Base-by-base conservation (phyloP, 371 early-diverging fungal genomes). In the Mucor ambiguus region DNA sequence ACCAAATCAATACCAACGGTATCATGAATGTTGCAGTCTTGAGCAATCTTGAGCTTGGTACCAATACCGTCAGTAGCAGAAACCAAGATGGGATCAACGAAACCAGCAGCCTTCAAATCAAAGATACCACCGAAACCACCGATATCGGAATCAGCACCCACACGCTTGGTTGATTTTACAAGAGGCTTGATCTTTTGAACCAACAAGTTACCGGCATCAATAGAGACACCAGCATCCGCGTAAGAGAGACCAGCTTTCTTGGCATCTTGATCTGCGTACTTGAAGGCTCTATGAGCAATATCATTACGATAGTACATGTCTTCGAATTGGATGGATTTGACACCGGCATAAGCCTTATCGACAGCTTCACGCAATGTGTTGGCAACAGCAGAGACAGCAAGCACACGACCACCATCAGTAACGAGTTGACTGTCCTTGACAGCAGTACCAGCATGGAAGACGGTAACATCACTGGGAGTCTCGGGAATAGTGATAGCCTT, bases 121-220 rank as follows among this genome's bases (percentile, higher is more conserved):
- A 98, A 98, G 26, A 96, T 79, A 55, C 98, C 99, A 71, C 99
- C 99, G 68, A 98, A 98, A 9, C 99, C 99, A 60, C 99, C 99
- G 71, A 98, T 93, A 48, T 95, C 98, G 9, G 96, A 93, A 76
- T 98, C 96, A 14, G 96, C 87, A 52, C 99, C 99, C 6, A 90
- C 65, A 56, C 99, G 92, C 38, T 87, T 82, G 58, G 99, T 98
- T 9, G 93, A 87, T 78, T 94, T 94, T 66, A 97, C 96, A 16
- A 93, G 78, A 32, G 96, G 88, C 85, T 98, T 97, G 87, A 98
- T 98, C 79, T 91, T 85, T 69, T 96, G 91, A 9, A 98, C 98
- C 22, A 98, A 81, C 28, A 88, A 76, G 87, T 98, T 97, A 41
- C 99, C 99, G 14, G 93, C 93, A 76, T 97, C 96, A 68, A 98